Percentiles rank a stretch among this genome's conserved stretches.
Evolutionary conservation across 2,329 filamentous ascomycete species (phyloP).

Genomic region (Hymenotorrendiella dingleyae): DNA sequence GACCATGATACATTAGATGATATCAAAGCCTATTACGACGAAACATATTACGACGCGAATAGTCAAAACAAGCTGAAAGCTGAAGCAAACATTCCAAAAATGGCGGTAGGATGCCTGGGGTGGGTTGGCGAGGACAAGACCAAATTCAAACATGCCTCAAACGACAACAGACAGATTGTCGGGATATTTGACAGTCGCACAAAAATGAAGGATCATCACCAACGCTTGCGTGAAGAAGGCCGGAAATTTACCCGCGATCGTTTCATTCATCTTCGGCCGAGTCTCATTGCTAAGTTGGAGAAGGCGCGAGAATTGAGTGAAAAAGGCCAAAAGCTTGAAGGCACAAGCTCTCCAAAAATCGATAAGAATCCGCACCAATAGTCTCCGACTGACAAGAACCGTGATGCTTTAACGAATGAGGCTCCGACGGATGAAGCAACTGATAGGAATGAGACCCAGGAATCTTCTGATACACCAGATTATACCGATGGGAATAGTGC

Average conservation of each 20-base stretch:
- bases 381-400: too few relatives aligned
- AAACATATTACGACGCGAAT: slow-evolving; percentile 4
- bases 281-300: slow-evolving; percentile 5
- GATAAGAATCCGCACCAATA: too few relatives aligned
- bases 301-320: slow-evolving; percentile 4
- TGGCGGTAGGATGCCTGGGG: slow-evolving; percentile 21
- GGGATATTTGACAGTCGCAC: slow-evolving; percentile 14
- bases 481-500: too few relatives aligned
- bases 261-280: background rate
- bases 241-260: slow-evolving; percentile 15
- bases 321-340: too few relatives aligned
- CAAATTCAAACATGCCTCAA: slow-evolving; percentile 12
- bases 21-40: slow-evolving; percentile 20
- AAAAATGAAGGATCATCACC: slow-evolving; percentile 17
- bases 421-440: too few relatives aligned
- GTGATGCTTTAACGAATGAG: too few relatives aligned
- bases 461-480: too few relatives aligned
- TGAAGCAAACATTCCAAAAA: slow-evolving; percentile 11
- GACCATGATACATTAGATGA: slow-evolving; percentile 18
- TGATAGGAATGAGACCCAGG: too few relatives aligned
- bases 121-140: slow-evolving; percentile 16
- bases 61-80: background rate
- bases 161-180: slow-evolving; percentile 18
- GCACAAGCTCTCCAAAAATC: too few relatives aligned
- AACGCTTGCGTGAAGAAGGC: slow-evolving; percentile 13